A percentile compares a stretch with the other conserved stretches of the same genome.
These are phyloP conservation scores for Oryza punctata DNA, from an alignment of 176 grass and related monocot genomes.

Conservation along the genomic window DNA sequence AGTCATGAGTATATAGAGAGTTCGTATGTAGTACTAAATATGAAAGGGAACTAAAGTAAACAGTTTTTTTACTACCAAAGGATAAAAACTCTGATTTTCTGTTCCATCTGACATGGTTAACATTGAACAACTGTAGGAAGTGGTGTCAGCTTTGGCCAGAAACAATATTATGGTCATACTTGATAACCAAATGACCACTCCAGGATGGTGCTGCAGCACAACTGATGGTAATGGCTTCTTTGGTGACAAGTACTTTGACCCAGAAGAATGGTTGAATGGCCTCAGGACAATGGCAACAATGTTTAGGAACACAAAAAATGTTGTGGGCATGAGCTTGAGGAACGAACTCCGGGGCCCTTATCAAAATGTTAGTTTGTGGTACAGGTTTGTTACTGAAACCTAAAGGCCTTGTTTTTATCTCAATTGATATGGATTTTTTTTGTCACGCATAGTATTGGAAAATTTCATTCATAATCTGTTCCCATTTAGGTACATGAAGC, in stretches of 20 bases:
- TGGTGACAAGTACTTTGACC: constrained; percentile 87
- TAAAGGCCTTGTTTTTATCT: not conserved
- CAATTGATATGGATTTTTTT: constrained; percentile 6
- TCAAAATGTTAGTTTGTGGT: constrained; percentile 87
- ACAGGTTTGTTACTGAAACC: constrained; percentile 59
- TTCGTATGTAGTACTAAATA: not conserved
- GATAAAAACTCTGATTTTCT: not conserved
- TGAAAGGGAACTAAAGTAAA: constrained; percentile 8
- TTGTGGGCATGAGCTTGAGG: constrained; percentile 91
- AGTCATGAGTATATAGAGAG: not conserved
- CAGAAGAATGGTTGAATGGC: constrained; percentile 78
- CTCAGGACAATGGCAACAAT: constrained; percentile 76
- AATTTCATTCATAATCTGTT: constrained; percentile 30
- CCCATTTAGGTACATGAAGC: constrained; percentile 82
- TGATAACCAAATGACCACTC: constrained; percentile 94
- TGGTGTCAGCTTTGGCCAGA: constrained; percentile 68
- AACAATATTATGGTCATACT: constrained; percentile 91
- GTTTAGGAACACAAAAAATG: constrained; percentile 66
- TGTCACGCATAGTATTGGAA: constrained; percentile 10
- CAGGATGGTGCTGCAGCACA: constrained; percentile 84
- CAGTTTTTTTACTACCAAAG: not conserved
- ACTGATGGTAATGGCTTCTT: constrained; percentile 81
- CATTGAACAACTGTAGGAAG: constrained; percentile 55
- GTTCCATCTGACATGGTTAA: constrained; percentile 9
- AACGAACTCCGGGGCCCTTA: constrained; percentile 82